phyloP scores from a whole-genome alignment of 345 rosid genomes.

The Hypericum androsaemum region DNA sequence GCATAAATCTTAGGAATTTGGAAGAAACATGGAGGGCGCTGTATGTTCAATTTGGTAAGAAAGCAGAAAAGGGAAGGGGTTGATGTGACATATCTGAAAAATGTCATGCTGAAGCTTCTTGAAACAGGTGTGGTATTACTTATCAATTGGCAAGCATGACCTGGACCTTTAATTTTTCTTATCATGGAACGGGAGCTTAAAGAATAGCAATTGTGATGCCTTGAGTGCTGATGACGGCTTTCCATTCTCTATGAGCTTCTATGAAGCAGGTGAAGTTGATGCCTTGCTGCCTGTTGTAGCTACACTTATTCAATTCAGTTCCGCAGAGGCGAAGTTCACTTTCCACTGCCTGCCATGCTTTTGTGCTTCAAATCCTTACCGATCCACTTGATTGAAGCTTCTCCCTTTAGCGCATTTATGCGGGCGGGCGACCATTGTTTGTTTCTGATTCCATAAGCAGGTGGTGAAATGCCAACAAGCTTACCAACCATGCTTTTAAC shows the following conservation, averaged over 20 bases:
- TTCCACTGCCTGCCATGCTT: constrained; percentile 2
- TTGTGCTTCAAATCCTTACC: no score
- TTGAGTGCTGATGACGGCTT: not conserved
- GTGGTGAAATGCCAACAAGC: constrained; percentile 82
- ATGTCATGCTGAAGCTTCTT: constrained; percentile 79
- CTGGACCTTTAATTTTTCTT: constrained; percentile 8
- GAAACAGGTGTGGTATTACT: constrained; percentile 62
- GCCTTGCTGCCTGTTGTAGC: constrained; percentile 86
- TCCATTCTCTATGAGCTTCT: constrained; percentile 10
- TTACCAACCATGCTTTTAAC: constrained; percentile 37
- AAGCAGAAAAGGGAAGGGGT: constrained; percentile 87
- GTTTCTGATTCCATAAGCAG: constrained; percentile 29
- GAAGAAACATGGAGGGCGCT: constrained; percentile 91
- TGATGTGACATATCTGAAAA: constrained; percentile 93
- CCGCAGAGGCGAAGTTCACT: constrained; percentile 55
- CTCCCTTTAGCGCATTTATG: no score
- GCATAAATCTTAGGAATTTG: constrained; percentile 60
- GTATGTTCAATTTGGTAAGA: constrained; percentile 40
- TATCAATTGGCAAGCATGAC: not conserved
- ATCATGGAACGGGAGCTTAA: not conserved
- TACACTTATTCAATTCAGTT: constrained; percentile 98
- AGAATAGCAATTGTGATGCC: not conserved
- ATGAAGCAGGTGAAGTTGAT: constrained; percentile 73
- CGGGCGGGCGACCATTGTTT: no score
- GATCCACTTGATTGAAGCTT: no score